Evolutionary conservation across 192 early-diverging fungal genomes (phyloP).

Genomic region (Rhizophagus sp.): DNA sequence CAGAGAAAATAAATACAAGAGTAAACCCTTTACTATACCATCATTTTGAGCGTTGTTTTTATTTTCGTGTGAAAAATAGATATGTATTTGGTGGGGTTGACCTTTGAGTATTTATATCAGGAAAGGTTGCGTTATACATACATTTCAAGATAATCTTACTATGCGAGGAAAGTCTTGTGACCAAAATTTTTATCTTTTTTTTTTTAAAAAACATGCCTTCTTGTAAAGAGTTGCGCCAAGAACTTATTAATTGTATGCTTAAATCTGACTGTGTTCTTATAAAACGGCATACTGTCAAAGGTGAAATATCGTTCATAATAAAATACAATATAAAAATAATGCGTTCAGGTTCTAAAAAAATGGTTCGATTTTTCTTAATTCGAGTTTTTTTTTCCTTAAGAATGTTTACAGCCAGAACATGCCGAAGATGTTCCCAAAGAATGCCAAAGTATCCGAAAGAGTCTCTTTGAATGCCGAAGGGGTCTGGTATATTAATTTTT

Average conservation of each 20-base stretch:
- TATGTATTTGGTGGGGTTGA: not conserved
- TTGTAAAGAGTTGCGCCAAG: slow-evolving; percentile 58
- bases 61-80: not conserved
- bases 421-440: slow-evolving; percentile 50
- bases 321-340: too few species aligned
- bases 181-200: not conserved
- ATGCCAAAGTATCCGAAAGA: slow-evolving; percentile 54
- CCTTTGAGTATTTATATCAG: not conserved
- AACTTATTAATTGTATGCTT: slow-evolving; percentile 57
- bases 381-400: slow-evolving; percentile 5
- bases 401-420: slow-evolving; percentile 56
- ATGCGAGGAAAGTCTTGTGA: not conserved
- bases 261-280: slow-evolving; percentile 56
- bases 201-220: slow-evolving; percentile 45
- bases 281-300: slow-evolving; percentile 45
- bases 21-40: not conserved
- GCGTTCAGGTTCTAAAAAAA: too few species aligned
- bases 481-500: slow-evolving; percentile 48
- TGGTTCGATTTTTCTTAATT: not conserved
- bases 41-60: not conserved
- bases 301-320: not conserved
- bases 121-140: not conserved
- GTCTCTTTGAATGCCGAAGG: slow-evolving; percentile 58
- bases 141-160: not conserved
- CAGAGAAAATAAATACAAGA: not conserved